Base-by-base conservation (phyloP, 2,329 filamentous ascomycete genomes). In the Volutella citrinella region DNA sequence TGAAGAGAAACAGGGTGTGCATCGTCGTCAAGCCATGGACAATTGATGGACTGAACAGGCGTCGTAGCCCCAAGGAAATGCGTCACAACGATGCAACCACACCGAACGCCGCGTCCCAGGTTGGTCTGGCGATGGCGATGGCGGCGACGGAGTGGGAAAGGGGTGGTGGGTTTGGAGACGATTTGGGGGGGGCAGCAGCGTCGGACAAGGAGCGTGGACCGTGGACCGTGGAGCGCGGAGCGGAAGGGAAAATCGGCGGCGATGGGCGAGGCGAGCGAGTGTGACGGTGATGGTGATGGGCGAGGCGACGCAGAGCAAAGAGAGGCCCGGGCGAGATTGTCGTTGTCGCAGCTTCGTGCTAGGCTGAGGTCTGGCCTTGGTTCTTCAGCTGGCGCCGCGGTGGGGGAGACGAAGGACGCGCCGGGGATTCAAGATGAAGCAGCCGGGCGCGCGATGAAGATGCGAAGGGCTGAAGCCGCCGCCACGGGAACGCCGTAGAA, bases 1-100 rank as follows among this genome's bases (percentile, higher is more conserved):
- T 57, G 36, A 45, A 44, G 40, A 48, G 35, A 41, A 44, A 46
- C 40, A 51, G 43, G 41, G 43, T 48, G 46, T 43, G 47, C 57
- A 59, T 59, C 47, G 48, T 59, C 46, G 40, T 48, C 47, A 52
- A 52, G 41, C 42, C 46, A 52, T 53, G 40, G 46, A 49, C 46
- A 34, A 31, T 17, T 14, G 30, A 40, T 29, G 32, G 32, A 34
- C 42, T 41, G n/a, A n/a, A n/a, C n/a, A n/a, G n/a, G n/a, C n/a
- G n/a, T n/a, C n/a, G n/a, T n/a, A 34, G 19, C 24, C 36, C 36
- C 32, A 17, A 36, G 32, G 14, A 14, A 17, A 32, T 19, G 19
- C 23, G 36, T 32, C 27, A 27, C 19, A 34, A 27, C 27, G 27
- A 38, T 35, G 32, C 32, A 39, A 35, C 32, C 36, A 39, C 36